Evolutionary conservation across 306 rosid species (phyloP), one percentile per base, ranked within the genome.

Genomic region (Lathyrus oleraceus): DNA sequence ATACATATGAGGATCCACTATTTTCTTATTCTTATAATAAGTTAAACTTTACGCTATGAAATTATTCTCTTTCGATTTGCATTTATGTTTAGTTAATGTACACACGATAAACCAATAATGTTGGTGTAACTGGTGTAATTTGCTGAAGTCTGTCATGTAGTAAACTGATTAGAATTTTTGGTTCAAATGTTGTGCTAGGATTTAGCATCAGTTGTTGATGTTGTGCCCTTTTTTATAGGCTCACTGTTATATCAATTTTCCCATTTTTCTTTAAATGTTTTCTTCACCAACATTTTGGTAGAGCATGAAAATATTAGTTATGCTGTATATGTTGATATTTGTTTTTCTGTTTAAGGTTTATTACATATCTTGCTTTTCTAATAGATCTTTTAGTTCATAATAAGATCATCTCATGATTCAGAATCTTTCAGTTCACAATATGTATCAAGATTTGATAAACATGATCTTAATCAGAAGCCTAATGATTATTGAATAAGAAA

Each of bases 101-200:
- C n/a, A 47, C 84, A 82, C 61, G 85, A 82, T 66, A 80, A 84
- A 81, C 80, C 76, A 51, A 39, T 19, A 10, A 66, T 80, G 83
- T 81, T 87, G 82, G 75, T 91, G 89, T 91, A 82, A 73, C 85
- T 84, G 80, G 88, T 79, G 81, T 84, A 85, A 85, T 83, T 83
- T 86, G 73, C 81, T 81, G 80, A 74, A 79, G 89, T 84, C 79
- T 77, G 76, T 39, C 79, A 78, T 91, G 78, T 82, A 75, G 80
- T 76, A 79, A 82, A 85, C 78, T 81, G n/a, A 78, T 76, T 81
- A 68, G 83, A 71, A 79, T 70, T 71, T 81, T 38, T 79, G 56
- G 78, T 85, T 77, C 84, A 86, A 82, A 76, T 82, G 81, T 79
- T 87, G 94, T 89, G 87, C 61, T 87, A 87, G 94, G 92, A 78